A percentile compares a stretch with the other conserved stretches of the same genome.
Evolutionary conservation across 2,329 filamentous ascomycete genomes (phyloP).

Genomic region (Didymella exigua): DNA sequence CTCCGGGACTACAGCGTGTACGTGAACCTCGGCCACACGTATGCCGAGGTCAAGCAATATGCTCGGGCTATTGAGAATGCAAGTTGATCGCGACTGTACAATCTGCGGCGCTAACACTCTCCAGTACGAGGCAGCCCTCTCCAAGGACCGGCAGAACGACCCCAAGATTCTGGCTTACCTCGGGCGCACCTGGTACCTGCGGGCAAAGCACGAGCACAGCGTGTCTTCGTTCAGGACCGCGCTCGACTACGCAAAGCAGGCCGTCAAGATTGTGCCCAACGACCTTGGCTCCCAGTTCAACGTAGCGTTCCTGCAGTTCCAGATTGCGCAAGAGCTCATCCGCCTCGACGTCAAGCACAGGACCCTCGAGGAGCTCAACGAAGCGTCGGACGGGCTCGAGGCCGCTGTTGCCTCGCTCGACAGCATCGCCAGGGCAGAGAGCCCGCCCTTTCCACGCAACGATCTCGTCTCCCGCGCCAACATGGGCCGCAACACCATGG

Average conservation of each 20-base stretch:
- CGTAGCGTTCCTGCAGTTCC: slow-evolving; percentile 95
- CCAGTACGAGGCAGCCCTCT: slow-evolving; percentile 81
- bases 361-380: slow-evolving; percentile 78
- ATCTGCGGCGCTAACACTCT: slow-evolving; percentile 13
- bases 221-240: slow-evolving; percentile 67
- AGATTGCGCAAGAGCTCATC: slow-evolving; percentile 83
- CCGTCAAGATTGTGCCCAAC: slow-evolving; percentile 77
- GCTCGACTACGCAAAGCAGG: slow-evolving; percentile 69
- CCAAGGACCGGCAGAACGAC: slow-evolving; percentile 79
- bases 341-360: slow-evolving; percentile 75
- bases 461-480: slow-evolving; percentile 94
- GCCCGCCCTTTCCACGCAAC: slow-evolving; percentile 84
- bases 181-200: slow-evolving; percentile 84
- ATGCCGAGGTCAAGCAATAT: slow-evolving; percentile 87
- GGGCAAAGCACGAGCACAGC: slow-evolving; percentile 72
- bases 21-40: slow-evolving; percentile 92
- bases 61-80: slow-evolving; percentile 85
- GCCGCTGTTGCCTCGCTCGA: slow-evolving; percentile 76
- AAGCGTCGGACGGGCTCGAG: slow-evolving; percentile 79
- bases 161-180: slow-evolving; percentile 82
- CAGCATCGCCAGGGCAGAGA: slow-evolving; percentile 64
- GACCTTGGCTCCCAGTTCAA: slow-evolving; percentile 96
- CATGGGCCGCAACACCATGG: slow-evolving; percentile 96
- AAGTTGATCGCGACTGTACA: slow-evolving; percentile 33
- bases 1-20: slow-evolving; percentile 86